Conservation (phyloP, 345 rosid genomes). For the Fremontodendron californicum region DNA sequence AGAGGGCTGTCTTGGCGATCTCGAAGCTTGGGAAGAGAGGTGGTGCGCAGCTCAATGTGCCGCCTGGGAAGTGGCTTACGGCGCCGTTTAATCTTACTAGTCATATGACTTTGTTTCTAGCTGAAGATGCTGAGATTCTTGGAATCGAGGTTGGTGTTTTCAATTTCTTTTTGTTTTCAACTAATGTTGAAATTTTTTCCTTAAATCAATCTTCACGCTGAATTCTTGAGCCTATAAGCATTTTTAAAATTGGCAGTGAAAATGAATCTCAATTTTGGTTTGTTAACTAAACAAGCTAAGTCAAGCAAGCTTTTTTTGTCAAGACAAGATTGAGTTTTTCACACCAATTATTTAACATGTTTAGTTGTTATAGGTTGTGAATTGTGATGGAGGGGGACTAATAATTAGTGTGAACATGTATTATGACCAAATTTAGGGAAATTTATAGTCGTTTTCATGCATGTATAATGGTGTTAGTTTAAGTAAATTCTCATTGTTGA, state of each 20-base stretch:
- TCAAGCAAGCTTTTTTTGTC: background rate
- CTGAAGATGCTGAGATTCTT: constrained; percentile 80
- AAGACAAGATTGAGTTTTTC: background rate
- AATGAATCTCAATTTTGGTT: background rate
- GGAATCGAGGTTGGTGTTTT: constrained; percentile 60
- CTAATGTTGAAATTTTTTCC: background rate
- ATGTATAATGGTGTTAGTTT: background rate
- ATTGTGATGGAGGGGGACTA: background rate
- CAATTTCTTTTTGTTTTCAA: background rate
- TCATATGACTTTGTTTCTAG: constrained; percentile 85
- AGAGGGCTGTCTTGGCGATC: constrained; percentile 76
- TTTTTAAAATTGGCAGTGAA: background rate
- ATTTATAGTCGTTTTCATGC: background rate
- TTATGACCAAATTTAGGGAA: background rate
- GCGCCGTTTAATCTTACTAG: constrained; percentile 96
- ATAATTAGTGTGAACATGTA: background rate
- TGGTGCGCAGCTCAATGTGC: constrained; percentile 93
- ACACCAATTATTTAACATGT: background rate
- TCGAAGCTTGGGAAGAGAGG: constrained; percentile 68
- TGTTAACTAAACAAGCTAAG: background rate
- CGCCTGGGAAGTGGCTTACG: constrained; percentile 92
- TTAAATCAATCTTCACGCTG: background rate
- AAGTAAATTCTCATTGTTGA: background rate
- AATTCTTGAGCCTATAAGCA: background rate
- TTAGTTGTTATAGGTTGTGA: background rate